Evolutionary conservation across 1,284 basidiomycete genomes (phyloP).

Genomic region (Fomes fomentarius): DNA sequence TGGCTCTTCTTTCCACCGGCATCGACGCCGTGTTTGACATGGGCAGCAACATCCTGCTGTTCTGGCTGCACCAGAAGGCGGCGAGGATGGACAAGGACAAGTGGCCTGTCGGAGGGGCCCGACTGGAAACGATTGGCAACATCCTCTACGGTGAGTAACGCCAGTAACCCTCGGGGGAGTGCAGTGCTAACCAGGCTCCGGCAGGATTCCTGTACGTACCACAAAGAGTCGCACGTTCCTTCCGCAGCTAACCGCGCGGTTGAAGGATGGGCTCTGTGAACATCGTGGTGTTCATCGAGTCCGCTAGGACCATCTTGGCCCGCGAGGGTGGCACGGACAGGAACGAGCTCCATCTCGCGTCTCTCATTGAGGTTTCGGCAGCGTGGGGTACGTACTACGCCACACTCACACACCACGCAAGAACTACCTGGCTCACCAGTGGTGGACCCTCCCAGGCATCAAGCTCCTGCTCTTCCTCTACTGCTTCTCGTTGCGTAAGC

Average conservation of each 20-base stretch:
- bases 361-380: constrained; percentile 81
- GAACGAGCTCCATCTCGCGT: constrained; percentile 78
- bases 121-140: constrained; percentile 91
- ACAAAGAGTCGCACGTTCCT: too few species aligned
- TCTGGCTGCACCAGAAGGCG: constrained; percentile 81
- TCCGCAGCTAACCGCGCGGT: neutral
- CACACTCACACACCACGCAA: too few species aligned
- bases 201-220: constrained; percentile 68
- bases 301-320: constrained; percentile 69
- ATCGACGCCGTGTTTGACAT: constrained; percentile 95
- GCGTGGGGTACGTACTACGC: constrained; percentile 69
- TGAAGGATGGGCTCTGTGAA: constrained; percentile 84
- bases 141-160: constrained; percentile 76
- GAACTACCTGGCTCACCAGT: too few species aligned
- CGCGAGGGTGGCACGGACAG: constrained; percentile 53
- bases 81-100: constrained; percentile 74
- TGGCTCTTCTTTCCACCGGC: constrained; percentile 88
- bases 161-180: too few species aligned
- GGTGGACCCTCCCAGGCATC: constrained; percentile 57
- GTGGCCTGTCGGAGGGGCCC: constrained; percentile 90
- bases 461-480: constrained; percentile 90
- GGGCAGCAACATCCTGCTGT: constrained; percentile 86
- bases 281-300: constrained; percentile 85
- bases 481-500: constrained; percentile 77
- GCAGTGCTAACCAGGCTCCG: too few species aligned